Conservation (phyloP, 2,329 filamentous ascomycete species). For the Penicillium oxalicum region DNA sequence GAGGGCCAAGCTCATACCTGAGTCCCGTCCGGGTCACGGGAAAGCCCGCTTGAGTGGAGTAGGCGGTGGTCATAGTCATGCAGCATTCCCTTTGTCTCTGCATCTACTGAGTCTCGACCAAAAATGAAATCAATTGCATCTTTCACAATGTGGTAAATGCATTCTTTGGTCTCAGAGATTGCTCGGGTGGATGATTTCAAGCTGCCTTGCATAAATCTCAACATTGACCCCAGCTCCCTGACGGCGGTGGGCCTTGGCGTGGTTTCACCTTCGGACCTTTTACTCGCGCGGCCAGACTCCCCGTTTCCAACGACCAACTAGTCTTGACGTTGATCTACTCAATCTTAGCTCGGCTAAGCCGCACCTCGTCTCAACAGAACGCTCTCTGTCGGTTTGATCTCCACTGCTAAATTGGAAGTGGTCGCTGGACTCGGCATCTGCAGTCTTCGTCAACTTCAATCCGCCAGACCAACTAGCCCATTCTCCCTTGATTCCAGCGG, state of each 20-base stretch:
- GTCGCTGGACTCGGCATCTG: background rate
- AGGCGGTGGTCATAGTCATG: too few relatives aligned
- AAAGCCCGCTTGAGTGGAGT: too few relatives aligned
- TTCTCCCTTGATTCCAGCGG: constrained; percentile 3
- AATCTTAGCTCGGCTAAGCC: constrained; percentile 10
- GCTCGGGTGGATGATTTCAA: too few relatives aligned
- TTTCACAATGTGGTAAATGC: too few relatives aligned
- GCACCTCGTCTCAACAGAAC: constrained; percentile 17
- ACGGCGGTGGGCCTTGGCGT: background rate
- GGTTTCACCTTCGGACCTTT: background rate
- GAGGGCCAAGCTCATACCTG: too few relatives aligned
- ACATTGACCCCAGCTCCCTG: background rate
- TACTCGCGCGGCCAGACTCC: background rate
- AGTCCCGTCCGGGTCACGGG: too few relatives aligned
- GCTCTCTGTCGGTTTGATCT: constrained; percentile 18
- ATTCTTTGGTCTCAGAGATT: too few relatives aligned
- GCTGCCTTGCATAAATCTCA: too few relatives aligned
- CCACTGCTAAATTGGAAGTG: background rate
- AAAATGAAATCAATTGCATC: too few relatives aligned
- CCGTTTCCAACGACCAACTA: too few relatives aligned
- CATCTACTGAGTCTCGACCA: too few relatives aligned
- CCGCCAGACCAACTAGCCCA: background rate
- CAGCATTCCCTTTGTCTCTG: too few relatives aligned
- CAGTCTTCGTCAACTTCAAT: background rate
- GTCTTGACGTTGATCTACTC: constrained; percentile 8